A percentile compares a stretch with the other conserved stretches of the same genome.
Conservation (phyloP, 1,284 basidiomycete species). For the Puccinia triticina region DNA sequence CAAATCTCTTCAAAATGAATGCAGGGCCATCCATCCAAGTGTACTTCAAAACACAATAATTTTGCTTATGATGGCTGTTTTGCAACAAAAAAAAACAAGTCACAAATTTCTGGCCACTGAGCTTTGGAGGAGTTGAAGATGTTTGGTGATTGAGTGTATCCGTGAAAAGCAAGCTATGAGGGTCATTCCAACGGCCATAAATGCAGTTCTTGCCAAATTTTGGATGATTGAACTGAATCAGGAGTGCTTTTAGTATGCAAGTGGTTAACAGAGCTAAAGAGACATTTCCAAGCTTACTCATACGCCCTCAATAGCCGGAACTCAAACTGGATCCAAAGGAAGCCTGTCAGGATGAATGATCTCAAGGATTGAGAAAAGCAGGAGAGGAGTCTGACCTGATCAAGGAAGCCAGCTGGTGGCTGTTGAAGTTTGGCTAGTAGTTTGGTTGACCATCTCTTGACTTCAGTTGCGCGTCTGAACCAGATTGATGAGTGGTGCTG, state of each 20-base stretch:
- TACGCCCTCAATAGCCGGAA: conserved; percentile 14
- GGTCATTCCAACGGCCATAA: conserved; percentile 27
- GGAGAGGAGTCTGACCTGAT: neutral
- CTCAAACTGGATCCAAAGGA: neutral
- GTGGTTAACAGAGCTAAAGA: neutral
- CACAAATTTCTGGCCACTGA: too few species aligned
- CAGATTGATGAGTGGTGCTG: conserved; percentile 29
- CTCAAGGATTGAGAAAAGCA: neutral
- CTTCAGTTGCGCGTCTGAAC: conserved; percentile 7
- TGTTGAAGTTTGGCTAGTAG: neutral
- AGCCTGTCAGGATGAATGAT: neutral
- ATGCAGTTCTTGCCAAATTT: conserved; percentile 25
- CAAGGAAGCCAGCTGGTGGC: neutral
- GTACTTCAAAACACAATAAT: too few species aligned
- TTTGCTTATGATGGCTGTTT: too few species aligned
- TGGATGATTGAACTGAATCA: conserved; percentile 20
- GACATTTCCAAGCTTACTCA: neutral
- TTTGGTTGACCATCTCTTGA: conserved; percentile 32
- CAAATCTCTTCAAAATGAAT: too few species aligned
- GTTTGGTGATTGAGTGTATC: conserved; percentile 13
- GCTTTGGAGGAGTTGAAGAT: neutral
- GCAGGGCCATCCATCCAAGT: too few species aligned
- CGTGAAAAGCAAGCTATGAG: conserved; percentile 20
- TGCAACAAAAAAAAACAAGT: too few species aligned
- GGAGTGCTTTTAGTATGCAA: neutral